Evolutionary conservation across 2,329 filamentous ascomycete genomes (phyloP).

Genomic region (Trichophaea hybrida): DNA sequence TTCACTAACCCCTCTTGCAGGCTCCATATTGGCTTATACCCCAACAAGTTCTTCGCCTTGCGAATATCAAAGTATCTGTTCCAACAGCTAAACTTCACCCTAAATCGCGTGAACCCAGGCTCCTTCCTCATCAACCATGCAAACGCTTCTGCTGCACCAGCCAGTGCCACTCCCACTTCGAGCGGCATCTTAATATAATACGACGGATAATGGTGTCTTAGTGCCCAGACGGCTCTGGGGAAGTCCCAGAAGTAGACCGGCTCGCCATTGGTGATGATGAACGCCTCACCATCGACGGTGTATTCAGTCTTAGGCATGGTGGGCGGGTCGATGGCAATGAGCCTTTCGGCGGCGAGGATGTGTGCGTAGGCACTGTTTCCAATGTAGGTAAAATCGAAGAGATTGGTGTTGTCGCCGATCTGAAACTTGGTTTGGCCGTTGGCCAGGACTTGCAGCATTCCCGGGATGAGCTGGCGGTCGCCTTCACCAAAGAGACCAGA

Average conservation of each 20-base stretch:
- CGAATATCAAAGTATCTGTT: conserved; percentile 29
- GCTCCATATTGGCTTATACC: conserved; percentile 28
- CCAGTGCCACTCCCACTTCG: conserved; percentile 23
- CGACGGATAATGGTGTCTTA: conserved; percentile 33
- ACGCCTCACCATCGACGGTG: conserved; percentile 69
- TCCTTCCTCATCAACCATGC: conserved; percentile 26
- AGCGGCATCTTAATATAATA: conserved; percentile 23
- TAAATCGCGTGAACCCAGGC: conserved; percentile 26
- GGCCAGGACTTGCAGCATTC: conserved; percentile 57
- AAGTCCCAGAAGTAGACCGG: conserved; percentile 90
- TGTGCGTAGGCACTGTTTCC: conserved; percentile 63
- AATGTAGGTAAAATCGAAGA: conserved; percentile 59
- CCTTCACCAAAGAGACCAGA: conserved; percentile 64
- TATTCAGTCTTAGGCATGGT: conserved; percentile 48
- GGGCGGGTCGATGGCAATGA: conserved; percentile 43
- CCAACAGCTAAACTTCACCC: conserved; percentile 28
- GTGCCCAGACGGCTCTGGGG: conserved; percentile 59
- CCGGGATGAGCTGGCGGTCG: conserved; percentile 61
- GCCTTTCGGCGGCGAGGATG: conserved; percentile 60
- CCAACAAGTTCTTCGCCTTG: conserved; percentile 29
- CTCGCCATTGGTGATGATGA: conserved; percentile 80
- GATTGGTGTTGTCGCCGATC: conserved; percentile 57
- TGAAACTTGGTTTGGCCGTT: conserved; percentile 60
- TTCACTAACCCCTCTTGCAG: conserved; percentile 28
- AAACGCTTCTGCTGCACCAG: conserved; percentile 25